Percentiles rank a stretch among this genome's conserved stretches.
Conservation (phyloP, 73 alveolate genomes). For the Tetrahymena malaccensis region DNA sequence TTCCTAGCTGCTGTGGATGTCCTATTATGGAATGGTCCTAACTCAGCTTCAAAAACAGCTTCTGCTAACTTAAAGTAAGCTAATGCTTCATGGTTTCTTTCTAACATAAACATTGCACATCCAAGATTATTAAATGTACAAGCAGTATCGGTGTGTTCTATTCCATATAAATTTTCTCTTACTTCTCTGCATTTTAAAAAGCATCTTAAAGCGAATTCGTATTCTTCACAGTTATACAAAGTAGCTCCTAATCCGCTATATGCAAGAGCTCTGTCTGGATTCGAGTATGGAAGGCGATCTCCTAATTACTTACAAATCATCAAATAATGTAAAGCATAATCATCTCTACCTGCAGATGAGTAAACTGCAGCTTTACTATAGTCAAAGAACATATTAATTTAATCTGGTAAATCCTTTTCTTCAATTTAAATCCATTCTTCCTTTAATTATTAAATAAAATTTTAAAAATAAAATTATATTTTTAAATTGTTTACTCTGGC, state of each 20-base stretch:
- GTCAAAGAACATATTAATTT: conserved; percentile 80
- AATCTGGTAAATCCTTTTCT: conserved; percentile 41
- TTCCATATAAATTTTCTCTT: conserved; percentile 95
- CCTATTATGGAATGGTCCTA: conserved; percentile 83
- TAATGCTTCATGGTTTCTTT: conserved; percentile 60
- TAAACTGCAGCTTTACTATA: conserved; percentile 81
- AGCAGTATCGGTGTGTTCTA: conserved; percentile 98
- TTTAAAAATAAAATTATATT: neutral
- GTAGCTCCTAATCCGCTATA: conserved; percentile 94
- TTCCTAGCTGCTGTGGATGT: conserved; percentile 73
- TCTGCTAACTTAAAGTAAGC: conserved; percentile 77
- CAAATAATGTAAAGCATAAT: conserved; percentile 78
- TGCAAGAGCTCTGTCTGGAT: conserved; percentile 94
- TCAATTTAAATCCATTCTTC: conserved; percentile 25
- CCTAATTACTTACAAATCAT: conserved; percentile 68
- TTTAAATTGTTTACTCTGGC: conserved; percentile 42
- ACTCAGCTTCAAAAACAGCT: conserved; percentile 70
- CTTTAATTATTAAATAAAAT: neutral
- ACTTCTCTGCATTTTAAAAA: conserved; percentile 87
- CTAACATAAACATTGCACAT: conserved; percentile 78
- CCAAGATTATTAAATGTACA: conserved; percentile 96
- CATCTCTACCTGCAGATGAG: conserved; percentile 91
- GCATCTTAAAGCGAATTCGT: conserved; percentile 83
- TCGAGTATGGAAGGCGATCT: conserved; percentile 75
- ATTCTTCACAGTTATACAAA: conserved; percentile 87